Evolutionary conservation across 2,329 filamentous ascomycete species (phyloP), one percentile per base, ranked within the genome.

Genomic region (Tolypocladium paradoxum): DNA sequence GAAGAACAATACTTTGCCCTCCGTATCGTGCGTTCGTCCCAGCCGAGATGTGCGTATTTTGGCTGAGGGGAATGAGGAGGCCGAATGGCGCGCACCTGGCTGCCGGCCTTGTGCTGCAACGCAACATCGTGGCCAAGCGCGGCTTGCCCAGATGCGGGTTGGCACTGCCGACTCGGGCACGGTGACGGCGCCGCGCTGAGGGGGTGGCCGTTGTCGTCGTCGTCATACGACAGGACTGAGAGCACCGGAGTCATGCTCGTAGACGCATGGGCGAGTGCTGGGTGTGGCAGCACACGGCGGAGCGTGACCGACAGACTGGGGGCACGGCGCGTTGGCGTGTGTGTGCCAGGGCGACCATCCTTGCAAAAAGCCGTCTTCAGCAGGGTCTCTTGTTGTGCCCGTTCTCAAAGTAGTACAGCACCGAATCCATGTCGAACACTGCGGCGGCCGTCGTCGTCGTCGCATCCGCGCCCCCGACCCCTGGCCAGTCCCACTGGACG

Each of bases 401-500:
- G 22, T 49, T 38, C 36, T 57, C 56, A 35, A 66, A 63, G 49
- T 65, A 61, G 3, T 56, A 60, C 40, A 61, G 55, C 33, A 60
- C 50, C 20, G 57, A 55, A 40, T 61, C 57, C 57, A 61, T 55
- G 50, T 61, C 57, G 27, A 55, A 55, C 9, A 53, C 52, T 20
- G 53, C 51, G 27, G 52, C 52, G 24, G 53, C 53, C 46, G 53
- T 53, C 27, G 49, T 48, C 6, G 49, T 49, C 4, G 46, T 53
- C 37, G 40, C 24, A 24, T 49, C 53, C 6, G 46, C 43, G 35
- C 46, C 40, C 14, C 54, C 57, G 12, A 58, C 51, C n/a, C 59
- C 57, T 2, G 61, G 54, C 65, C 64, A 67, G 50, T 60, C 56
- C 64, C 64, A 67, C 33, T 64, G 64, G 7, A 50, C 54, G 29